Percentiles rank a stretch among this genome's conserved stretches.
phyloP scores from a whole-genome alignment of 2,329 filamentous ascomycete species.

The Delphinella strobiligena region DNA sequence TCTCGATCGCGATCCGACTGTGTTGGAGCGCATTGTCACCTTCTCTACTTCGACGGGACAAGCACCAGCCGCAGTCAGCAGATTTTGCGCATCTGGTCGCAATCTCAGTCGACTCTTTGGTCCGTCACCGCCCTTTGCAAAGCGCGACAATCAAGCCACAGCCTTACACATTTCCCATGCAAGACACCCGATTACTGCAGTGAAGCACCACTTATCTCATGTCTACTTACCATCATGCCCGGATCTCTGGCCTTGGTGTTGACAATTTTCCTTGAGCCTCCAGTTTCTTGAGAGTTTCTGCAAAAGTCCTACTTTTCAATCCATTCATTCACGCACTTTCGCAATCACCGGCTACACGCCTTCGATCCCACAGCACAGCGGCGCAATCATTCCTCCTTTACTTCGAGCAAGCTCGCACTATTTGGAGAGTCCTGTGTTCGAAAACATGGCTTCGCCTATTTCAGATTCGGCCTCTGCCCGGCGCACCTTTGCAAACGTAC shows the following conservation, averaged over 20 bases:
- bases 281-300: constrained; percentile 24
- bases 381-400: constrained; percentile 15
- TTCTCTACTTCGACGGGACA: constrained; percentile 3
- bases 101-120: background rate
- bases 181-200: background rate
- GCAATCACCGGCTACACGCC: constrained; percentile 18
- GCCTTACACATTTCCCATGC: background rate
- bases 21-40: constrained; percentile 3
- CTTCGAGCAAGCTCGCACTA: constrained; percentile 10
- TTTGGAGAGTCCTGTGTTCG: constrained; percentile 2
- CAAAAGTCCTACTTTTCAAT: constrained; percentile 2
- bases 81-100: background rate
- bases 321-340: constrained; percentile 16
- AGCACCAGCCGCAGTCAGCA: background rate
- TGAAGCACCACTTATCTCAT: constrained; percentile 17
- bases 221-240: constrained; percentile 39
- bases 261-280: constrained; percentile 41
- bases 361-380: constrained; percentile 24
- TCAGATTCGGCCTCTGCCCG: constrained; percentile 27
- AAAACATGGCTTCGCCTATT: constrained; percentile 22
- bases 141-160: background rate
- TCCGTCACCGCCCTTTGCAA: background rate
- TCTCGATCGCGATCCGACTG: background rate
- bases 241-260: constrained; percentile 32
- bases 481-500: constrained; percentile 68